These are phyloP conservation scores for Fistulifera pelliculosa DNA, from an alignment of 108 stramenopile species.

Conservation along the genomic window DNA sequence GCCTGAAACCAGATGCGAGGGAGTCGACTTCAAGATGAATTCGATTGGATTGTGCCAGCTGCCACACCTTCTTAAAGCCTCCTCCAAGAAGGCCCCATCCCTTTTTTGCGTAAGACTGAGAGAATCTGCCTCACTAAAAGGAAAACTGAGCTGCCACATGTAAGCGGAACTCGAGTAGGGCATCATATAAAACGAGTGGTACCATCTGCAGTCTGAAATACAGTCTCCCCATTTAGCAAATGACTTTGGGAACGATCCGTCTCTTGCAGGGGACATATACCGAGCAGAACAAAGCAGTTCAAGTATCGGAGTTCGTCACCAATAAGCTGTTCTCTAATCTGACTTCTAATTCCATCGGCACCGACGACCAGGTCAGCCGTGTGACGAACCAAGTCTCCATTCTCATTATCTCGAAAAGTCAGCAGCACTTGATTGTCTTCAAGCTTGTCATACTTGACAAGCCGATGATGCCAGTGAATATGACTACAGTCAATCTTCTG, in stretches of 20 bases:
- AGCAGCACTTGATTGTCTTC: constrained; percentile 19
- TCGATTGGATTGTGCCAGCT: constrained; percentile 68
- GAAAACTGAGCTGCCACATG: constrained; percentile 88
- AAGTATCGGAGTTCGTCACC: constrained; percentile 59
- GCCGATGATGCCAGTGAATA: constrained; percentile 47
- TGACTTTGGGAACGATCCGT: neutral
- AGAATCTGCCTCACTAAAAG: constrained; percentile 48
- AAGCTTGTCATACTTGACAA: constrained; percentile 17
- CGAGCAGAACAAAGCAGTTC: constrained; percentile 71
- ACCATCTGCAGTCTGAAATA: constrained; percentile 83
- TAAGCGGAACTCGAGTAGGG: constrained; percentile 51
- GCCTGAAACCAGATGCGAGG: constrained; percentile 55
- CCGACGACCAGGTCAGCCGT: constrained; percentile 74
- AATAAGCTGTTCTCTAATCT: constrained; percentile 38
- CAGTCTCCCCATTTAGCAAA: constrained; percentile 62
- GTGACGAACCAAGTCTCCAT: constrained; percentile 11
- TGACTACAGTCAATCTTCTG: no score
- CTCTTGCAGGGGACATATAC: constrained; percentile 41
- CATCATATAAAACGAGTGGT: constrained; percentile 78
- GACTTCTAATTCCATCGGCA: constrained; percentile 84
- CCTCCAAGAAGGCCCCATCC: constrained; percentile 38
- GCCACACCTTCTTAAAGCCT: constrained; percentile 47
- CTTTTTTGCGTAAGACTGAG: constrained; percentile 33
- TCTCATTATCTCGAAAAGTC: constrained; percentile 17
- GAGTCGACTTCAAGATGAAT: constrained; percentile 34